These are phyloP conservation scores for Candida nemodendra DNA, from an alignment of 805 yeast species.

Conservation along the genomic window DNA sequence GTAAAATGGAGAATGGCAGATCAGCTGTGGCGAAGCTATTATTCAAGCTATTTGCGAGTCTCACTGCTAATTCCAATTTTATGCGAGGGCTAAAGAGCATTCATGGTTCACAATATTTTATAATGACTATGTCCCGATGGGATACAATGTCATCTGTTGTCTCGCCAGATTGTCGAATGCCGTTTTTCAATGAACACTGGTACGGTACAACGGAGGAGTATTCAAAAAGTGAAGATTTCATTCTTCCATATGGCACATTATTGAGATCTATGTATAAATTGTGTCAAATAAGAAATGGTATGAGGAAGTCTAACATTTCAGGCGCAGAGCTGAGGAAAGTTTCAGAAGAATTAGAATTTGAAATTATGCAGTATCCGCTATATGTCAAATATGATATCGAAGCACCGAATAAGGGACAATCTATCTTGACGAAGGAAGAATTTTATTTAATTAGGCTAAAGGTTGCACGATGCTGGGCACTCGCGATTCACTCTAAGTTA, in stretches of 20 bases:
- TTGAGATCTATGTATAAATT: conserved; percentile 37
- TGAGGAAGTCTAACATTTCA: conserved; percentile 11
- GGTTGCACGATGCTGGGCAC: conserved; percentile 43
- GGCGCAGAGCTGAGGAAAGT: conserved; percentile 12
- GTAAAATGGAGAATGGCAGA: conserved; percentile 40
- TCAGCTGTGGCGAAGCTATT: conserved; percentile 38
- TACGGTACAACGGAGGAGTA: no score
- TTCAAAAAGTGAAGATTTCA: no score
- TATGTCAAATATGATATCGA: conserved; percentile 27
- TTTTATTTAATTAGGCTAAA: conserved; percentile 31
- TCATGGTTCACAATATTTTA: conserved; percentile 33
- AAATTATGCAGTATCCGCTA: conserved; percentile 33
- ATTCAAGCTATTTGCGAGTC: conserved; percentile 38
- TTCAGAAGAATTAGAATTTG: conserved; percentile 27
- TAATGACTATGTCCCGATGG: conserved; percentile 39
- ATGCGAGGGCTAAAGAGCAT: conserved; percentile 29
- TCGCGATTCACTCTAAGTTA: conserved; percentile 33
- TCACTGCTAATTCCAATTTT: conserved; percentile 33
- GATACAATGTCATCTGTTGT: conserved; percentile 41
- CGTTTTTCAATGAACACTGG: conserved; percentile 40
- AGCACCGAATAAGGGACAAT: neutral
- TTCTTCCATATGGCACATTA: no score
- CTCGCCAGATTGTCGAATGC: conserved; percentile 43
- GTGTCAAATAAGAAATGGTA: conserved; percentile 27
- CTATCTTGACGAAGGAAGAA: conserved; percentile 7